Evolutionary conservation across 78 protist genomes (phyloP).

Genomic region (Dictyostelium brefeldianum): DNA sequence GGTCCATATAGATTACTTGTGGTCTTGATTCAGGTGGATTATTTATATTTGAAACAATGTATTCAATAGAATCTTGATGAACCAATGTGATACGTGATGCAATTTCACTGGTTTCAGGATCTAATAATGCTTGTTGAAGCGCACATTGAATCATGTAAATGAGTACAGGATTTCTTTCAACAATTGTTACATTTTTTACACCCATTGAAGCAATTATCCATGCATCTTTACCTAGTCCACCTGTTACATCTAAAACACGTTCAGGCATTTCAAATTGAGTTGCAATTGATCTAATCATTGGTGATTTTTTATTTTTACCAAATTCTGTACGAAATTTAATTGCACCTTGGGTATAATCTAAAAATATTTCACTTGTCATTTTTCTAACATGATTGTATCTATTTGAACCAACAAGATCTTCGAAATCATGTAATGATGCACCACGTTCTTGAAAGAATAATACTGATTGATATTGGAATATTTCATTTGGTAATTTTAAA

Average conservation of each 20-base stretch:
- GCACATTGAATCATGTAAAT: slow-evolving; percentile 9
- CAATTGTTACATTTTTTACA: slow-evolving; percentile 1
- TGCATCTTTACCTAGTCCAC: slow-evolving; percentile 73
- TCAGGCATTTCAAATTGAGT: neutral
- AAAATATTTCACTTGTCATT: neutral
- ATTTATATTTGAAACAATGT: slow-evolving; percentile 18
- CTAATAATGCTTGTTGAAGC: slow-evolving; percentile 15
- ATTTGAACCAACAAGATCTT: neutral
- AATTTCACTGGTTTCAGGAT: neutral
- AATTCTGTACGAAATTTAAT: neutral
- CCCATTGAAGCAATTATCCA: slow-evolving; percentile 72
- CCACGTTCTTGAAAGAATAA: slow-evolving; percentile 3
- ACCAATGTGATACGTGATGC: slow-evolving; percentile 46
- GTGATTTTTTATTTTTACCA: slow-evolving; percentile 32
- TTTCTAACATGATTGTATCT: neutral
- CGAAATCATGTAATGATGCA: slow-evolving; percentile 19
- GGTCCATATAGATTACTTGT: slow-evolving; percentile 74
- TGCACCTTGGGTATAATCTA: slow-evolving; percentile 39
- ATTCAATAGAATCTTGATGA: slow-evolving; percentile 47
- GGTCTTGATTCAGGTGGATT: neutral
- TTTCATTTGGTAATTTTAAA: slow-evolving; percentile 4
- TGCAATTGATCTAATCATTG: slow-evolving; percentile 27
- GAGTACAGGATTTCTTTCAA: slow-evolving; percentile 71
- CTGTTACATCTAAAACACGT: slow-evolving; percentile 45
- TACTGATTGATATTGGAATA: slow-evolving; percentile 18